phyloP scores from a whole-genome alignment of 495 filamentous ascomycete species.

The Neurospora tetrasperma region DNA sequence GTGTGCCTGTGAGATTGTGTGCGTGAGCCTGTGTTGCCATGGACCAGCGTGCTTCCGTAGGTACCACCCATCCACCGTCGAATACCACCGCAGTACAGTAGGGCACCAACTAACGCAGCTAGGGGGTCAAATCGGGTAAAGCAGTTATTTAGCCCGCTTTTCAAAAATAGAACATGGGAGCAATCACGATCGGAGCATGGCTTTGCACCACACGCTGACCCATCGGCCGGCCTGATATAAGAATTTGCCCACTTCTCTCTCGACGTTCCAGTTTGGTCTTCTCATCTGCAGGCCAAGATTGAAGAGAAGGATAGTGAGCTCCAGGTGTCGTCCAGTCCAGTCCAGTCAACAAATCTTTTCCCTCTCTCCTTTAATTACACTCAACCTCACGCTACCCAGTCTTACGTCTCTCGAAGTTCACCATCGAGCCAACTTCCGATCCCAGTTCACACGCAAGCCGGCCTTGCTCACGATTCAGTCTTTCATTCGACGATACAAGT shows the following conservation, averaged over 20 bases:
- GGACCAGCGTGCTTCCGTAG: neutral
- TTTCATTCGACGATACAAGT: conserved; percentile 33
- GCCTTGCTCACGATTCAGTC: conserved; percentile 43
- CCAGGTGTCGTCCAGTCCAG: conserved; percentile 37
- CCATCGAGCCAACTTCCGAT: conserved; percentile 11
- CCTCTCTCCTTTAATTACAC: conserved; percentile 29
- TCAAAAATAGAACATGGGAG: conserved; percentile 31
- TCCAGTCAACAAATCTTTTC: conserved; percentile 22
- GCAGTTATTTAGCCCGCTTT: conserved; percentile 25
- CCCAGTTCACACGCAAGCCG: conserved; percentile 38
- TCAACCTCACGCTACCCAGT: conserved; percentile 26
- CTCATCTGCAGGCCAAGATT: conserved; percentile 26
- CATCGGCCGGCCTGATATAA: conserved; percentile 34
- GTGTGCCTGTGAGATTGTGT: neutral
- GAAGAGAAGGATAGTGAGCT: conserved; percentile 25
- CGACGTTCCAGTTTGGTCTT: conserved; percentile 14
- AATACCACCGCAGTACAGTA: neutral
- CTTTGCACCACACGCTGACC: conserved; percentile 3
- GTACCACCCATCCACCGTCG: neutral
- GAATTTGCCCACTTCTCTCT: conserved; percentile 34
- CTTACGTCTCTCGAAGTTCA: conserved; percentile 13
- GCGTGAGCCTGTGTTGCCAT: neutral
- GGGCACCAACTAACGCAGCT: conserved; percentile 3
- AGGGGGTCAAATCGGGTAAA: conserved; percentile 26
- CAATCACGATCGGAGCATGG: conserved; percentile 4